Evolutionary conservation across 768 basidiomycete species (phyloP).

Genomic region (Multifurca ochricompacta): DNA sequence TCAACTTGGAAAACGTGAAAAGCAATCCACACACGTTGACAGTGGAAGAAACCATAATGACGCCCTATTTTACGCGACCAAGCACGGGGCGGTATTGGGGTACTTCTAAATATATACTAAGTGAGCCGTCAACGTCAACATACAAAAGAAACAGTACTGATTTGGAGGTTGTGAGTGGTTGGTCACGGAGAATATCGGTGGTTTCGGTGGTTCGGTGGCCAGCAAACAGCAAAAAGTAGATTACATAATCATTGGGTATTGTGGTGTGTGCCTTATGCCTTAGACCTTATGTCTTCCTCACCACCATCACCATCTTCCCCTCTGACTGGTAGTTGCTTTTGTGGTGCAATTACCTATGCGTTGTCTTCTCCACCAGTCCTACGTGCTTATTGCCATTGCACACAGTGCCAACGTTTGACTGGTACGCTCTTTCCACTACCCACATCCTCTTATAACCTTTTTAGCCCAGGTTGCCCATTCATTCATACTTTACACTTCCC

Average conservation of each 20-base stretch:
- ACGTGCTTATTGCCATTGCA: constrained; percentile 65
- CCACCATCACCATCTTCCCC: constrained; percentile 3
- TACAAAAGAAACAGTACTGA: constrained; percentile 4
- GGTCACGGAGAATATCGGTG: constrained; percentile 12
- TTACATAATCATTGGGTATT: too few relatives aligned
- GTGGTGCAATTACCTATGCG: constrained; percentile 42
- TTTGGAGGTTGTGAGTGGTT: constrained; percentile 1
- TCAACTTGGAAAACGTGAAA: neutral
- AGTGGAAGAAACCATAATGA: constrained; percentile 18
- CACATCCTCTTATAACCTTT: neutral
- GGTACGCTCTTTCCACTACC: constrained; percentile 29
- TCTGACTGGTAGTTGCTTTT: constrained; percentile 48
- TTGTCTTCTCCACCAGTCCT: constrained; percentile 42
- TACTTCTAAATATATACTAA: neutral
- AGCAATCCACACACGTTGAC: constrained; percentile 13
- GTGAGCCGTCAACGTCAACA: neutral
- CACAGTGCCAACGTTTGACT: constrained; percentile 54
- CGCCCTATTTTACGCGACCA: constrained; percentile 17
- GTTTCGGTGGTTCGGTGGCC: constrained; percentile 7
- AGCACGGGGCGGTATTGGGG: constrained; percentile 1
- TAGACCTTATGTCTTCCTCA: neutral
- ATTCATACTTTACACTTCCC: constrained; percentile 55
- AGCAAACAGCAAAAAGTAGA: too few relatives aligned
- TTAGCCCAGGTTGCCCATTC: constrained; percentile 45
- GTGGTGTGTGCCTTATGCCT: too few relatives aligned